Base-by-base conservation (phyloP, 768 basidiomycete species). In the Clitopilus hobsonii region DNA sequence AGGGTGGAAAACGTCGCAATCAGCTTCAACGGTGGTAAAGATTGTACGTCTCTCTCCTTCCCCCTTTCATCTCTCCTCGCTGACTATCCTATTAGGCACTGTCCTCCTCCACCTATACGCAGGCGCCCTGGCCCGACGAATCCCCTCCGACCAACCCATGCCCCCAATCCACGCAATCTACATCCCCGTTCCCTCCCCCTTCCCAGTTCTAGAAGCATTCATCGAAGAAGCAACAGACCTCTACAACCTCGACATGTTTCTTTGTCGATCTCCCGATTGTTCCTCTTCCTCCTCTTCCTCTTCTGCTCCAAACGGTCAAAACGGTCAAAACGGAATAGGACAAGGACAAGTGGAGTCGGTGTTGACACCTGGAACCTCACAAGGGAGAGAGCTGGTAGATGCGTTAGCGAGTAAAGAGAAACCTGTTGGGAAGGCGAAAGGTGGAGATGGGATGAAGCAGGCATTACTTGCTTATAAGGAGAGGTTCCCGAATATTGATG, bases 1-100 rank as follows among this genome's bases (percentile, higher is more conserved):
- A 81, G 63, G 82, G 87, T 29, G 74, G 78, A 54, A 73, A 45
- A 45, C 22, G 41, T 94, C 3, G 88, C 94, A 2, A 77, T 99
- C 56, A 97, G 94, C 70, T 99, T 98, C 74, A 99, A 98, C 61
- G 97, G 97, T 8, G 97, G 97, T 52, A 99, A 99, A 69, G 97
- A 99, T 66, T 99, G 97, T 96, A 63, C 62, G 86, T 76, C 13
- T 8, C 30, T 45, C 23, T 16, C 25, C 26, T 56, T 13, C 10
- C 47, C 28, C 24, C 24, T n/a, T n/a, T n/a, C n/a, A n/a, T n/a
- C n/a, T n/a, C n/a, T n/a, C n/a, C n/a, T n/a, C n/a, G n/a, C n/a
- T 10, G 18, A 10, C 47, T 32, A 49, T 29, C 47, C 52, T n/a
- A 30, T 49, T 64, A 98, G 94, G 94, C 66, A 98, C 95, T 4